Conservation (phyloP, 2,329 filamentous ascomycete species). For the Aotearoamyces nothofagi region DNA sequence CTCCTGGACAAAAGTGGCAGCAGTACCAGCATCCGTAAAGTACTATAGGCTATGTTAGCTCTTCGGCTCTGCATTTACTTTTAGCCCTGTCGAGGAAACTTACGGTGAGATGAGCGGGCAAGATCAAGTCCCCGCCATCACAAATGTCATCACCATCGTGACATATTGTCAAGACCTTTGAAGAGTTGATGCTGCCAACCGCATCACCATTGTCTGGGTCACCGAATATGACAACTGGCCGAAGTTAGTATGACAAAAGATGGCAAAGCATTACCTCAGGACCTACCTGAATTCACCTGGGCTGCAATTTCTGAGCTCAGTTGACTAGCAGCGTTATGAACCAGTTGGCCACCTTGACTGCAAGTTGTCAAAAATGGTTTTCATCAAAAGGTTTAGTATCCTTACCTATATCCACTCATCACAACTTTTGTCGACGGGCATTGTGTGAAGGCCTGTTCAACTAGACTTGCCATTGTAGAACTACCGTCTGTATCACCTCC, state of each 20-base stretch:
- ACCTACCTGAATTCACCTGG: constrained; percentile 10
- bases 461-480: constrained; percentile 21
- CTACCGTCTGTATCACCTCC: constrained; percentile 29
- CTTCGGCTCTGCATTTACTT: background rate
- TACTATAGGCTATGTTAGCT: constrained; percentile 2
- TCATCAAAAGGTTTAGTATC: no score
- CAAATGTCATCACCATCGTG: constrained; percentile 13
- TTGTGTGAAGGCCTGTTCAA: constrained; percentile 5
- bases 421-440: constrained; percentile 12
- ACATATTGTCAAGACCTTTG: constrained; percentile 12
- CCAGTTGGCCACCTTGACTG: constrained; percentile 11
- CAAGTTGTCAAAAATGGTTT: constrained; percentile 1
- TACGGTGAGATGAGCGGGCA: constrained; percentile 10
- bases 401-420: constrained; percentile 13
- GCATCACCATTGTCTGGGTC: constrained; percentile 12
- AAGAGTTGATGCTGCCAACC: constrained; percentile 8
- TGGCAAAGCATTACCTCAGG: no score
- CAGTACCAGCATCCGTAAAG: constrained; percentile 2
- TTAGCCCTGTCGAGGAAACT: background rate
- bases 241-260: no score
- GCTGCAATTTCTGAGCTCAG: constrained; percentile 6
- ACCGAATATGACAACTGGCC: constrained; percentile 14
- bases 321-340: constrained; percentile 12
- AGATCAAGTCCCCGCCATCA: constrained; percentile 4
- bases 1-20: constrained; percentile 3